phyloP scores from a whole-genome alignment of 2,329 filamentous ascomycete genomes.

The Aureobasidium musti region DNA sequence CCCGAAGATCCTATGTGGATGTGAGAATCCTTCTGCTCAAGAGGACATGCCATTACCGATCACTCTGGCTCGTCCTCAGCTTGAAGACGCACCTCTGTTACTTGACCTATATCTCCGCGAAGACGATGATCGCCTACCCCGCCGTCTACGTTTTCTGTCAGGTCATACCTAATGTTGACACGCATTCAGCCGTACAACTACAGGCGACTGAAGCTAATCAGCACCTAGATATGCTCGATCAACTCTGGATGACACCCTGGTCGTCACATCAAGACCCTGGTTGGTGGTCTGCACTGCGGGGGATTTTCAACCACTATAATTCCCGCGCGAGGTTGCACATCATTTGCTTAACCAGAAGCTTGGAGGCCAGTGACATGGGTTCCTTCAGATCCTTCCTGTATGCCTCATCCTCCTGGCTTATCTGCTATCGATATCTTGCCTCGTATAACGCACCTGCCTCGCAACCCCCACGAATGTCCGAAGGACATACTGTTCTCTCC shows the following conservation, averaged over 20 bases:
- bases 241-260: neutral
- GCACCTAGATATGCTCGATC: neutral
- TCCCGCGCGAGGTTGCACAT: constrained; percentile 8
- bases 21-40: neutral
- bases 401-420: neutral
- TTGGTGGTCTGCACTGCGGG: neutral
- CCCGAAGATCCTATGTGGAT: neutral
- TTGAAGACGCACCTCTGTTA: neutral
- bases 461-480: constrained; percentile 21
- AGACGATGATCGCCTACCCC: neutral
- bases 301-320: neutral
- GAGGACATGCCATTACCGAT: neutral
- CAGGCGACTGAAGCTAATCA: neutral
- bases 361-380: neutral
- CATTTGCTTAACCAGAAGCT: constrained; percentile 13
- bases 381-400: neutral
- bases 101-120: neutral
- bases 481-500: neutral
- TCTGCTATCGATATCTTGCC: neutral
- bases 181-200: neutral
- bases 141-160: neutral
- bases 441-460: constrained; percentile 3
- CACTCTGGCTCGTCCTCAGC: neutral
- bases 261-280: neutral
- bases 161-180: neutral